Base-by-base conservation (phyloP, 441 rosid species). In the Pelargonium cotyledonis region DNA sequence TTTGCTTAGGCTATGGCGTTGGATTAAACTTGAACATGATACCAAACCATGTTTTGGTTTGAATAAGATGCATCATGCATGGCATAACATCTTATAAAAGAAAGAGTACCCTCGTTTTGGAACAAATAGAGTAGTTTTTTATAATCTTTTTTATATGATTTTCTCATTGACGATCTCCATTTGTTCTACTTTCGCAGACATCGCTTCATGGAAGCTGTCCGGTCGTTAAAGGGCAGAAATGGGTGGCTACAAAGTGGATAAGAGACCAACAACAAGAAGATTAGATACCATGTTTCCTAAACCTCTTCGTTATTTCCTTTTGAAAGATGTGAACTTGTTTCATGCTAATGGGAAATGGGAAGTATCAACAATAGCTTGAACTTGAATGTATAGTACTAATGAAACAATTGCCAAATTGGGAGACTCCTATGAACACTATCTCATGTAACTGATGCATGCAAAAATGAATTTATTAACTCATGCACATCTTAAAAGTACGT, bases 201-300 rank as follows among this genome's bases (percentile, higher is more conserved):
- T 75, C 78, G 29, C 74, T 75, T 41, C 78, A 75, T 14, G 78
- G 78, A 41, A 75, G 78, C 71, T 75, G 74, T 63, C 74, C 78
- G 5, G 78, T 75, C 31, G 53, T 66, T 47, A 63, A 63, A 67
- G 78, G 78, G 38, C 71, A 75, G 71, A 75, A 75, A 51, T 75
- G 78, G 78, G 74, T 67, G 71, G 78, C 74, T 1, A 14, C 78
- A 0, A 75, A 75, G 78, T 75, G 74, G 78, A 70, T 75, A 35
- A 70, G 74, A 63, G 74, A 75, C 46, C 68, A 63, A 38, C 40
- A n/a, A 41, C 63, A 66, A 61, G 68, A 2, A 8, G 71, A 75
- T 44, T 71, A 44, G 21, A 53, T 46, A 53, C 7, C 58, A 53
- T 53, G 1, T 15, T 31, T 31, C 31, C 31, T 29, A 29, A 0